These are phyloP conservation scores for Poa annua DNA, from an alignment of 176 grass and related monocot species.

Conservation along the genomic window DNA sequence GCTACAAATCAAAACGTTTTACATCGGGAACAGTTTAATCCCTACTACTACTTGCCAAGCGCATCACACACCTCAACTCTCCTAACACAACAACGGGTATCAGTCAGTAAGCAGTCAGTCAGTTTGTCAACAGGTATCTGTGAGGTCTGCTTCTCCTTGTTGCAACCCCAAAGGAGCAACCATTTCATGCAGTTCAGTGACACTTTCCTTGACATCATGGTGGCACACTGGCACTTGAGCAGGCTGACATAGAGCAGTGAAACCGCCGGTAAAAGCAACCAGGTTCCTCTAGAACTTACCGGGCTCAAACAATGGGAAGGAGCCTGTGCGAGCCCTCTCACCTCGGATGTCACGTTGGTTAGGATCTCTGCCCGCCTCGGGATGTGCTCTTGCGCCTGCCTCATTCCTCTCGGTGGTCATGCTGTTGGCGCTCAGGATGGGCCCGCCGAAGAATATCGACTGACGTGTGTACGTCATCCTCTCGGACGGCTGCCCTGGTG, in stretches of 20 bases:
- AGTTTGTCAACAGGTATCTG: too few species aligned
- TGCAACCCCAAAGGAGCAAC: conserved; percentile 17
- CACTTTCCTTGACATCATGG: background rate
- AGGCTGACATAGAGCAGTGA: conserved; percentile 23
- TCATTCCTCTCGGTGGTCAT: conserved; percentile 45
- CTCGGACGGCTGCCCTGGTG: conserved; percentile 54
- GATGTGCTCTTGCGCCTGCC: conserved; percentile 37
- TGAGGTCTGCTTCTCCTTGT: background rate
- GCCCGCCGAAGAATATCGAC: conserved; percentile 95
- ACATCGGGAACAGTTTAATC: conserved; percentile 16
- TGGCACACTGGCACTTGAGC: conserved; percentile 13
- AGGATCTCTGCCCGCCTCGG: conserved; percentile 57
- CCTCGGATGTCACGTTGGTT: conserved; percentile 53
- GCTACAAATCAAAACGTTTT: conserved; percentile 4
- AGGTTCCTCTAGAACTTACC: conserved; percentile 62
- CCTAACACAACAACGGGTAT: background rate
- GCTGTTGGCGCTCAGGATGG: conserved; percentile 64
- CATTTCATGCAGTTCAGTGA: background rate
- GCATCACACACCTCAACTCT: conserved; percentile 29
- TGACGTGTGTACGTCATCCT: conserved; percentile 76
- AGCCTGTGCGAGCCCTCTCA: conserved; percentile 52
- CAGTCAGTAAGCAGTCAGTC: too few species aligned
- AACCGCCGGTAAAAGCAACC: conserved; percentile 31
- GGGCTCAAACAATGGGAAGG: conserved; percentile 79
- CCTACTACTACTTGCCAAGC: conserved; percentile 29